phyloP scores from a whole-genome alignment of 371 early-diverging fungal genomes.

The Rhizomucor pusillus region DNA sequence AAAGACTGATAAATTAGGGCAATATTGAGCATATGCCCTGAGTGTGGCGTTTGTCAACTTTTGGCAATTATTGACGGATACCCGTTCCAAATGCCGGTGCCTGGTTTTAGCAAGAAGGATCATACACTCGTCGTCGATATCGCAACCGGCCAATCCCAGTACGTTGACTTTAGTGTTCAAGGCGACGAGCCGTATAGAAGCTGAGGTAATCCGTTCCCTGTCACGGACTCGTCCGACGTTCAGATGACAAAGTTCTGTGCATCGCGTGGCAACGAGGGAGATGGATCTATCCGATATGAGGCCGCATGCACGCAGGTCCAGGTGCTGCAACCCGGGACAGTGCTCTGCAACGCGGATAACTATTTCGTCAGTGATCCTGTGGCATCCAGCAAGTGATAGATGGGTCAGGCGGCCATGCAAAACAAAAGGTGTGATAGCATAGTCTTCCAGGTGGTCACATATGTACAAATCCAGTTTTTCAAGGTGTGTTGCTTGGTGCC shows the following conservation, averaged over 20 bases:
- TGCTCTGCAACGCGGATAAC: conserved; percentile 39
- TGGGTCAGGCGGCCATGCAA: conserved; percentile 30
- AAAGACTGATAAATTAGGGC: conserved; percentile 55
- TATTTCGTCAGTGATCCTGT: conserved; percentile 47
- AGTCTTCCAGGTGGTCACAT: conserved; percentile 29
- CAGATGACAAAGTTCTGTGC: conserved; percentile 48
- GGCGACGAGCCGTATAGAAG: conserved; percentile 50
- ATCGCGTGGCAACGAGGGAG: conserved; percentile 42
- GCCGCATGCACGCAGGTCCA: conserved; percentile 60
- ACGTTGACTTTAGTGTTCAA: conserved; percentile 47
- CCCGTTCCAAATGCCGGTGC: conserved; percentile 40
- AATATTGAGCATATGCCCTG: conserved; percentile 42
- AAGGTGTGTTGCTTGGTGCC: conserved; percentile 18
- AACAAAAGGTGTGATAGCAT: conserved; percentile 24
- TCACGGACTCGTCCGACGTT: conserved; percentile 58
- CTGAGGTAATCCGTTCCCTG: conserved; percentile 43
- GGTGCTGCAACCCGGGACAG: conserved; percentile 43
- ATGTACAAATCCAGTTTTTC: conserved; percentile 40
- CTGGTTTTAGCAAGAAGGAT: conserved; percentile 41
- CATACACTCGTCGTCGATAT: conserved; percentile 53
- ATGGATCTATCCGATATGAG: conserved; percentile 51
- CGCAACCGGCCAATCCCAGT: conserved; percentile 58
- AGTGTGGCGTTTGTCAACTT: conserved; percentile 48
- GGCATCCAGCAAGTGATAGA: conserved; percentile 55
- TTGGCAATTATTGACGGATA: conserved; percentile 55